These are phyloP conservation scores for Fusarium pseudonygamai DNA, from an alignment of 2,329 filamentous ascomycete species.

Conservation along the genomic window DNA sequence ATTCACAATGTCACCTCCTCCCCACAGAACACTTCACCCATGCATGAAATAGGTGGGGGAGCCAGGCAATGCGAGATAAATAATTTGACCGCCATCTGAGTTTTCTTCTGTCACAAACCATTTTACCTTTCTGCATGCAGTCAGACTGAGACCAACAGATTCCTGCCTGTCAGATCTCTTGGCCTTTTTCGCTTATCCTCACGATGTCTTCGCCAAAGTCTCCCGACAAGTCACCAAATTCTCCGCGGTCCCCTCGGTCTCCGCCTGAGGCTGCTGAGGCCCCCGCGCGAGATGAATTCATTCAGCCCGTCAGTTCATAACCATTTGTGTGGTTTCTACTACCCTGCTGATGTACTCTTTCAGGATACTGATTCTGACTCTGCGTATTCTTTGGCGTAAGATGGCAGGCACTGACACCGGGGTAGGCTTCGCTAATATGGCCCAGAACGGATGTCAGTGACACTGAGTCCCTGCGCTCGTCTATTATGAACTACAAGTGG, in stretches of 20 bases:
- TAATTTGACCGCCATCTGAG: conserved; percentile 21
- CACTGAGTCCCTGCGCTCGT: conserved; percentile 18
- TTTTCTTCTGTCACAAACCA: not conserved
- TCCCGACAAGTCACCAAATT: not conserved
- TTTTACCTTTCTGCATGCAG: not conserved
- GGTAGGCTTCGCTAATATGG: not conserved
- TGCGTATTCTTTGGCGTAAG: conserved; percentile 18
- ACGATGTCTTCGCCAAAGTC: not conserved
- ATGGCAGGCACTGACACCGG: not conserved
- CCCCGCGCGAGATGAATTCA: not conserved
- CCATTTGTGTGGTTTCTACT: not conserved
- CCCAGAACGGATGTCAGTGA: conserved; percentile 9
- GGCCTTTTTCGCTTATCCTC: not conserved
- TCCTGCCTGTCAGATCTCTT: not conserved
- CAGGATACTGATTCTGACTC: conserved; percentile 24
- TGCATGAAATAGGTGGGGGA: not conserved
- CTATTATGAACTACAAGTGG: conserved; percentile 29
- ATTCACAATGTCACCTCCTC: not conserved
- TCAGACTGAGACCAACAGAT: not conserved
- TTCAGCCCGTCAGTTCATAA: conserved; percentile 4
- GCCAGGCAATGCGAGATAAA: conserved; percentile 12
- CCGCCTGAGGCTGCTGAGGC: not conserved
- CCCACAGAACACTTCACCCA: not conserved
- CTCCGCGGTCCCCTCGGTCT: not conserved
- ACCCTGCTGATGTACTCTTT: not conserved